phyloP scores from a whole-genome alignment of 139 green algal genomes.

The Chlamydomonas urium region DNA sequence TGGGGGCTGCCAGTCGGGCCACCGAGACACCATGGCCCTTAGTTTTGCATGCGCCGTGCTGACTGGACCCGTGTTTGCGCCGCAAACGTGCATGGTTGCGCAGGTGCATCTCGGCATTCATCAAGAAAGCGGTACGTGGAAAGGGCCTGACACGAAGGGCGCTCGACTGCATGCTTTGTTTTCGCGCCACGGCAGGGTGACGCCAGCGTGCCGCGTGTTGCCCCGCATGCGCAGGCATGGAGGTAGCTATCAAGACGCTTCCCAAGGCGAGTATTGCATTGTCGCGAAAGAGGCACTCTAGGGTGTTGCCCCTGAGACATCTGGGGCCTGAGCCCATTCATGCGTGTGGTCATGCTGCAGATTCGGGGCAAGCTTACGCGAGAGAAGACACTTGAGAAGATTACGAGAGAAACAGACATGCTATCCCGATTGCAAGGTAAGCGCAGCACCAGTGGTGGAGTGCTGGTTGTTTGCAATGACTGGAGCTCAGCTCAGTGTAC shows the following conservation, averaged over 20 bases:
- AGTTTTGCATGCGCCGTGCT: not conserved
- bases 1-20: not conserved
- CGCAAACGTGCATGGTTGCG: not conserved
- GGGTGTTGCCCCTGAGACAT: not conserved
- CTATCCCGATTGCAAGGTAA: conserved; percentile 20
- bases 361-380: conserved; percentile 35
- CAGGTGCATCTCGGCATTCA: not conserved
- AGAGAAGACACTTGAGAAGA: conserved; percentile 41
- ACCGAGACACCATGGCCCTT: not conserved
- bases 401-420: conserved; percentile 33
- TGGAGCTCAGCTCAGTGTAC: too few relatives aligned
- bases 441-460: too few relatives aligned
- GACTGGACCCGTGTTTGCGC: not conserved
- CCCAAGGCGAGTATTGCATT: conserved; percentile 22
- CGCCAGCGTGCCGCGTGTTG: too few relatives aligned
- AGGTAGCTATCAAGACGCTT: conserved; percentile 35
- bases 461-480: too few relatives aligned
- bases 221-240: not conserved
- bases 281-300: not conserved
- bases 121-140: not conserved
- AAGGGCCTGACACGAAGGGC: too few relatives aligned
- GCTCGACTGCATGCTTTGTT: not conserved
- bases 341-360: not conserved
- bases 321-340: not conserved
- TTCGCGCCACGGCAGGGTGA: too few relatives aligned